Evolutionary conservation across 2,329 filamentous ascomycete genomes (phyloP), one percentile per base, ranked within the genome.

Genomic region (Cadophora luteo-olivacea): DNA sequence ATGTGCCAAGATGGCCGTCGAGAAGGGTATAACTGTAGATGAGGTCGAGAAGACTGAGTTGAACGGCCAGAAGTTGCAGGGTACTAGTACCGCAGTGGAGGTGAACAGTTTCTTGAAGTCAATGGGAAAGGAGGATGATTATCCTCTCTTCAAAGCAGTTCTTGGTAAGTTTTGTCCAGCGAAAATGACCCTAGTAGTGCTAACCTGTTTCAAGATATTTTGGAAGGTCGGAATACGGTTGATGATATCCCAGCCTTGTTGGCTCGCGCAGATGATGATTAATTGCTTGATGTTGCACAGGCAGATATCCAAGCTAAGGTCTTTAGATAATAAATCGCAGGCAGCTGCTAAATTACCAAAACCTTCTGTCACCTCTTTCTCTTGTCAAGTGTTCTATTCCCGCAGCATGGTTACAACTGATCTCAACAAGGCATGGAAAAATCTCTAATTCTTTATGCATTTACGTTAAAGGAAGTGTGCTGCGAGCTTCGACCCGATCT

Each of bases 61-160:
- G 70, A 98, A 99, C 78, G 96, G 96, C 16, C 96, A 99, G 85
- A 97, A 97, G 84, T 84, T 99, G 68, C 96, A 99, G 83, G 96
- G 96, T 48, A 98, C 94, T 0, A 91, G 91, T 74, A 99, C 96
- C 3, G 94, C 96, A 9, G 88, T 90, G 72, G 96, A 99, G 80
- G 94, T 99, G 52, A 92, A 97, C 82, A 89, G 86, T 61, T 98
- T 98, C 81, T 81, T 99, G 77, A 92, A 91, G 83, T 88, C 88
- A 61, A 86, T 92, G 73, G 92, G 91, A 0, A 82, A 91, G 72
- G 94, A 97, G 81, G 84, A 88, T 38, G 91, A 97, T 63, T 99
- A 97, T 79, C 96, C 96, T 24, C 83, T 99, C 6, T 97, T 99
- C 79, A 97, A 93, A 9, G 93, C 93, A 0, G 94, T 98, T 62